phyloP scores from a whole-genome alignment of 345 rosid genomes.

The Pseudoturritis turrita region DNA sequence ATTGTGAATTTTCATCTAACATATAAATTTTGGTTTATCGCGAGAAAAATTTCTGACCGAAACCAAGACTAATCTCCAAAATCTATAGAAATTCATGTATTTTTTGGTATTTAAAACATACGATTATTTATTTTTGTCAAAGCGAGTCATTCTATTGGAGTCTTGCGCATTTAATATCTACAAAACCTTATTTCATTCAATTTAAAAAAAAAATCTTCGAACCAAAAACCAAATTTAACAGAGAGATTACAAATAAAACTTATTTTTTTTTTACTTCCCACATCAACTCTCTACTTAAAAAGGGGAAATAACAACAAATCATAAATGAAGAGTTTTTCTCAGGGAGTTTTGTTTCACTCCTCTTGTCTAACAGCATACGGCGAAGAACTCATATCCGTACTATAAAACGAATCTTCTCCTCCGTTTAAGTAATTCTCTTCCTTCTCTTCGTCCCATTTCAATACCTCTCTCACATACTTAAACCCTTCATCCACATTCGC shows the following conservation, averaged over 20 bases:
- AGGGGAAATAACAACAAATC: not conserved
- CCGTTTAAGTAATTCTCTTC: conserved; percentile 68
- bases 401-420: conserved; percentile 83
- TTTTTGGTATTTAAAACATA: too few species aligned
- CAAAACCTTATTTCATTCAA: conserved; percentile 17
- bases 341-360: not conserved
- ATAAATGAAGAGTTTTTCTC: conserved; percentile 8
- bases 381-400: conserved; percentile 90
- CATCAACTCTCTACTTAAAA: not conserved
- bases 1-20: too few species aligned
- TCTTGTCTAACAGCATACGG: conserved; percentile 38
- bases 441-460: conserved; percentile 96
- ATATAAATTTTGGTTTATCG: not conserved
- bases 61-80: too few species aligned
- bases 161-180: too few species aligned
- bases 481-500: conserved; percentile 73
- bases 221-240: conserved; percentile 4
- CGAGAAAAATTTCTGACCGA: too few species aligned
- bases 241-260: not conserved
- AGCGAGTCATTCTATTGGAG: too few species aligned
- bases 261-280: not conserved
- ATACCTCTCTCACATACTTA: conserved; percentile 85
- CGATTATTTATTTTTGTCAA: too few species aligned
- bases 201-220: not conserved
- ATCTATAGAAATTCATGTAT: too few species aligned